A percentile compares a stretch with the other conserved stretches of the same genome.
phyloP scores from a whole-genome alignment of 495 filamentous ascomycete genomes.

The Acidiella bohemica region DNA sequence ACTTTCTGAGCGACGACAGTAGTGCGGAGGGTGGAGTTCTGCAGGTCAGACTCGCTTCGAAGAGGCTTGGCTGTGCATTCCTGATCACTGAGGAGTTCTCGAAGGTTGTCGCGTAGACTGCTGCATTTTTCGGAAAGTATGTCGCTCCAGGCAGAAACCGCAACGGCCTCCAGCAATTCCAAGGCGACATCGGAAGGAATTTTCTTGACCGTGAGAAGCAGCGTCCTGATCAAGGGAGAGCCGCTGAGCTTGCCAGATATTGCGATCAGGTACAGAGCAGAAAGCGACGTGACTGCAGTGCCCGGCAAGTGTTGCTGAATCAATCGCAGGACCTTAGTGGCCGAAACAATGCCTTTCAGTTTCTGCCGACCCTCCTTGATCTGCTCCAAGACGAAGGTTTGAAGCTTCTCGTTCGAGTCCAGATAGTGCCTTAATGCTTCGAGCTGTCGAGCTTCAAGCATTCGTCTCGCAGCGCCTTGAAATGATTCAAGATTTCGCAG shows the following conservation, averaged over 20 bases:
- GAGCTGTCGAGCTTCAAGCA: slow-evolving; percentile 32
- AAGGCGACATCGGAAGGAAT: slow-evolving; percentile 20
- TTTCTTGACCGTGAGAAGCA: slow-evolving; percentile 38
- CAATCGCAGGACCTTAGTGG: slow-evolving; percentile 34
- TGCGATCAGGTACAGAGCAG: slow-evolving; percentile 43
- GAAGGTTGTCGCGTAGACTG: slow-evolving; percentile 19
- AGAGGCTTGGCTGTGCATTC: slow-evolving; percentile 33
- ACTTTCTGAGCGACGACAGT: slow-evolving; percentile 82
- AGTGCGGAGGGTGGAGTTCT: slow-evolving; percentile 58
- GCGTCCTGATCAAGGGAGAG: slow-evolving; percentile 39
- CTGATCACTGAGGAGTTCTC: slow-evolving; percentile 32
- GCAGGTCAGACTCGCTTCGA: slow-evolving; percentile 62
- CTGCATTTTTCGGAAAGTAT: background rate
- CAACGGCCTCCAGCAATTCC: slow-evolving; percentile 11
- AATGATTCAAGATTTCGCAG: slow-evolving; percentile 73
- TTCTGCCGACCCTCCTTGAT: slow-evolving; percentile 31
- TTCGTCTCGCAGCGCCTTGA: slow-evolving; percentile 36
- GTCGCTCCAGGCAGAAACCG: background rate
- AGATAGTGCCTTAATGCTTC: slow-evolving; percentile 35
- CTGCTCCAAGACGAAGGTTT: slow-evolving; percentile 19
- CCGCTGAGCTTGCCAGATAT: slow-evolving; percentile 43
- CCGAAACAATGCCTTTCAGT: slow-evolving; percentile 35
- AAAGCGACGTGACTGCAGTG: slow-evolving; percentile 30
- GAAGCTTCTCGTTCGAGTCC: slow-evolving; percentile 37
- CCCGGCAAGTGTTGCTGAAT: slow-evolving; percentile 33